Conservation (phyloP, 2,329 filamentous ascomycete genomes). For the Talaromyces islandicus region DNA sequence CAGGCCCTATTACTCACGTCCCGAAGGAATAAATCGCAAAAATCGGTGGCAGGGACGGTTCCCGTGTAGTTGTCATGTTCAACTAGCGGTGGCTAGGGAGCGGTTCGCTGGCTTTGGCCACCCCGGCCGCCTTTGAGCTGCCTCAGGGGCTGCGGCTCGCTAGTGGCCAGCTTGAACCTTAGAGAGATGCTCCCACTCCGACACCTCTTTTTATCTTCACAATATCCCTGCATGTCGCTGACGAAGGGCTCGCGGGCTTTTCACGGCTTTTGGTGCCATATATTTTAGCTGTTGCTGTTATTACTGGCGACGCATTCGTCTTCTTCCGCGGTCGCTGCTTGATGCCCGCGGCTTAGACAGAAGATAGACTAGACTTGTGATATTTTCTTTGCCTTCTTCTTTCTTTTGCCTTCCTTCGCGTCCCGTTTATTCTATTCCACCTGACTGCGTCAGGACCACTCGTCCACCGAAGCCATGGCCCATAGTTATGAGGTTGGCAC, state of each 20-base stretch:
- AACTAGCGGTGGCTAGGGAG: neutral
- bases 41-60: neutral
- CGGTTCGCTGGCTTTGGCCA: neutral
- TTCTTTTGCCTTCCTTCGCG: slow-evolving; percentile 4
- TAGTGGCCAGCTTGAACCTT: slow-evolving; percentile 24
- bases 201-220: neutral
- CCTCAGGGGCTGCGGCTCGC: slow-evolving; percentile 24
- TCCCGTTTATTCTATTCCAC: neutral
- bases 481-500: slow-evolving; percentile 95
- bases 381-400: slow-evolving; percentile 6
- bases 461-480: slow-evolving; percentile 55
- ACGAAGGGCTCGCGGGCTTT: slow-evolving; percentile 1
- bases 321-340: slow-evolving; percentile 17
- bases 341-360: slow-evolving; percentile 19
- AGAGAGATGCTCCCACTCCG: neutral
- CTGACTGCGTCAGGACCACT: slow-evolving; percentile 2
- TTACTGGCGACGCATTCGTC: slow-evolving; percentile 7
- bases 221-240: neutral
- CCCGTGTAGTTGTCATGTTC: neutral
- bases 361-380: slow-evolving; percentile 4
- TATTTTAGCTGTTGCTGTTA: slow-evolving; percentile 2
- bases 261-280: slow-evolving; percentile 7
- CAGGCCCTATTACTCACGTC: too few relatives aligned
- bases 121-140: neutral
- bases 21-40: neutral